Base-by-base conservation (phyloP, 768 basidiomycete genomes). In the Russula sp. region DNA sequence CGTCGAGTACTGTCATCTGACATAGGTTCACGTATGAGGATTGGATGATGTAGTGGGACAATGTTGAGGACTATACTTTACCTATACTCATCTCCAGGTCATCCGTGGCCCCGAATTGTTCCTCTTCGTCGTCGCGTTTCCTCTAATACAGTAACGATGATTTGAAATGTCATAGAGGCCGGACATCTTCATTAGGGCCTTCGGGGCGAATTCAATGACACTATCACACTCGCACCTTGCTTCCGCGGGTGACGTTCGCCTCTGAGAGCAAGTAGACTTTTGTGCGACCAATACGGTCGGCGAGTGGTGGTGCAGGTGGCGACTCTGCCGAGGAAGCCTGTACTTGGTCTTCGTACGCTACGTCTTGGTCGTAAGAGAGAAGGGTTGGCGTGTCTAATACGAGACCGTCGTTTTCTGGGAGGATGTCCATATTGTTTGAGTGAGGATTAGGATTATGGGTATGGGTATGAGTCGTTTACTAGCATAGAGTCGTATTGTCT, bases 231-330 rank as follows among this genome's bases (percentile, higher is more conserved):
- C 87, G 82, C 80, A 92, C 90, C 87, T 91, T 91, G 73, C 82
- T 82, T 68, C 75, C 77, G 64, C 79, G 82, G 66, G 79, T 74
- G 64, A 80, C 77, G n/a, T 81, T 76, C 40, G 86, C 77, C 68
- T 91, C 90, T 57, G 86, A 80, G 65, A 90, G 80, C 34, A 91
- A 73, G 75, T 92, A 93, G n/a, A 91, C 82, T 73, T 88, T 90
- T 53, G 81, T 80, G 55, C 69, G 81, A 52, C 89, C 82, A 49
- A 91, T 91, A n/a, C 90, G 82, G 62, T 82, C 78, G 16, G 83
- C 85, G 37, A 90, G 77, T 7, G 76, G 68, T 9, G 71, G 70
- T 7, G 59, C 68, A 14, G 20, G 22, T 48, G 47, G 13, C 4
- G 22, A 2, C 47, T 48, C 47, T 27, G 45, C 55, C n/a, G 65